phyloP scores from a whole-genome alignment of 208 protist genomes.

The Crithidia sp. region DNA sequence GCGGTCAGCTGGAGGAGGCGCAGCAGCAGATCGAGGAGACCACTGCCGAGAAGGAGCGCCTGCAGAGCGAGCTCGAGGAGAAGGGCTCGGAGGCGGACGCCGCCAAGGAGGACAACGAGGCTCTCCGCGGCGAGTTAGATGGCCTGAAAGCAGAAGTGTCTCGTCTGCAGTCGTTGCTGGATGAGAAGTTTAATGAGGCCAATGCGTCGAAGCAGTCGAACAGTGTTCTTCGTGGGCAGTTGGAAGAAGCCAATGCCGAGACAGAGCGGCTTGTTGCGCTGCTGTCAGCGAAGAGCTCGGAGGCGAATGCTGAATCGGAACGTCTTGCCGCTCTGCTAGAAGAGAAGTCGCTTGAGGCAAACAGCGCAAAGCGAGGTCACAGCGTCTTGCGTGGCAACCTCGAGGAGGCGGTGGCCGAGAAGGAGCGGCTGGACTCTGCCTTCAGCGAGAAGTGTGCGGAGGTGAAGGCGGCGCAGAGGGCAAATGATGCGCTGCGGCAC shows the following conservation, averaged over 20 bases:
- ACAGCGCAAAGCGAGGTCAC: neutral
- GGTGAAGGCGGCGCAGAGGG: neutral
- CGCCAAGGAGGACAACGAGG: constrained; percentile 9
- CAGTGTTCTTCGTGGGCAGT: neutral
- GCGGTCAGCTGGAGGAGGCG: constrained; percentile 5
- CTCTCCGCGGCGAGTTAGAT: constrained; percentile 2
- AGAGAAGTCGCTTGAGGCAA: neutral
- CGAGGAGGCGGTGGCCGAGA: constrained; percentile 8
- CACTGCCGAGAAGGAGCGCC: constrained; percentile 35
- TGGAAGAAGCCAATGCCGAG: neutral
- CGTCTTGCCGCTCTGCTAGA: neutral
- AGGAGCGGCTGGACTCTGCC: neutral
- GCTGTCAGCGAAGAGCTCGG: neutral
- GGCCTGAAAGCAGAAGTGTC: constrained; percentile 9
- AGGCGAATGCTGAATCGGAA: neutral
- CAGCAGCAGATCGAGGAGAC: constrained; percentile 25
- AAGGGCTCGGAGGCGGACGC: constrained; percentile 16
- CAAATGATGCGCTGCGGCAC: neutral
- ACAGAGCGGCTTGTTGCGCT: neutral
- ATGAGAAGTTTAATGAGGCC: constrained; percentile 3
- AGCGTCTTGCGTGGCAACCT: constrained; percentile 1
- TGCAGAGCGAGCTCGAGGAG: constrained; percentile 27
- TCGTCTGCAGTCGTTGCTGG: neutral
- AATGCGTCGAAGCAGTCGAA: neutral
- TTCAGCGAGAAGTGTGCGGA: neutral